These are phyloP conservation scores for Talaromyces adpressus DNA, from an alignment of 495 filamentous ascomycete species.

Conservation along the genomic window DNA sequence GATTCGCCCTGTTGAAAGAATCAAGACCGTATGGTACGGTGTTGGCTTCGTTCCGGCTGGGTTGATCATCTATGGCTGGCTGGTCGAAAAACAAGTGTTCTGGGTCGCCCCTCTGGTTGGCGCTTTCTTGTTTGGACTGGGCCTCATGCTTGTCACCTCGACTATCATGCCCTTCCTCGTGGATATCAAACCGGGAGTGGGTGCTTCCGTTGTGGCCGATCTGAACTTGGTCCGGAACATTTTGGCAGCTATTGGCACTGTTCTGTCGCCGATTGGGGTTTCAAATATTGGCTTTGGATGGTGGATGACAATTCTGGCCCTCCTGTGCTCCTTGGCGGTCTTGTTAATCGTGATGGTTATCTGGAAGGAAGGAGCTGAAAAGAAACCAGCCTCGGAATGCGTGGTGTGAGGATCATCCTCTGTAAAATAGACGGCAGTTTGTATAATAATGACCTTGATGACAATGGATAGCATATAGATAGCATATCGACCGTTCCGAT, in stretches of 20 bases:
- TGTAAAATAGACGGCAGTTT: background rate
- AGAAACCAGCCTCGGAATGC: background rate
- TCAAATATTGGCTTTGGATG: background rate
- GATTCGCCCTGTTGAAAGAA: conserved; percentile 7
- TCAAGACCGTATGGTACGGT: conserved; percentile 12
- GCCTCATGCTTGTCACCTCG: background rate
- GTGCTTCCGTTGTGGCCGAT: conserved; percentile 2
- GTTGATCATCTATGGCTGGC: conserved; percentile 12
- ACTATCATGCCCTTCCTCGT: conserved; percentile 5
- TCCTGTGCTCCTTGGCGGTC: background rate
- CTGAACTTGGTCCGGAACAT: background rate
- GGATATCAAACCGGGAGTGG: background rate
- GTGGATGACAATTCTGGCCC: background rate
- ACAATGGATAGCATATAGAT: background rate
- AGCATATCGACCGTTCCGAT: background rate
- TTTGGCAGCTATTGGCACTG: background rate
- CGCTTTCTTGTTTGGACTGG: background rate
- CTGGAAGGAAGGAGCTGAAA: conserved; percentile 1
- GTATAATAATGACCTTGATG: background rate
- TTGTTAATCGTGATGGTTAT: background rate
- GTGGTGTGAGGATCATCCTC: background rate
- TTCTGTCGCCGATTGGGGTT: background rate
- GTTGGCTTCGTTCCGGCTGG: conserved; percentile 10
- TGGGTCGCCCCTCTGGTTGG: conserved; percentile 10
- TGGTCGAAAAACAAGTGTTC: background rate